Evolutionary conservation across 2,329 filamentous ascomycete genomes (phyloP).

Genomic region (Mollisia scopiformis): DNA sequence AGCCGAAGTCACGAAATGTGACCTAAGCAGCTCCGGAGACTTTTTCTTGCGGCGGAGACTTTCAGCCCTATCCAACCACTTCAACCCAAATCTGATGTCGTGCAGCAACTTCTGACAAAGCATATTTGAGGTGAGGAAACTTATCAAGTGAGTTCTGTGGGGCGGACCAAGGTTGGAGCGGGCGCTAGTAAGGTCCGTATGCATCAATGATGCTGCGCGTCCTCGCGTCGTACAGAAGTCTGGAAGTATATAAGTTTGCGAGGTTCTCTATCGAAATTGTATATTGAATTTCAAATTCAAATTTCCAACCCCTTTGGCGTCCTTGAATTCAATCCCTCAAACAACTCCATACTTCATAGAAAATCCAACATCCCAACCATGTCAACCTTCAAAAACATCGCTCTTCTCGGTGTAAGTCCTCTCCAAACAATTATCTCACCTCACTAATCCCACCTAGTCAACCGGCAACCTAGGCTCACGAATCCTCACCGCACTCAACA

Average conservation of each 20-base stretch:
- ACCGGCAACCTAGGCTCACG: slow-evolving; percentile 20
- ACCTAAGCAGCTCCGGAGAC: not conserved
- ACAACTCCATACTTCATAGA: not conserved
- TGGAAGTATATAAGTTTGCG: not conserved
- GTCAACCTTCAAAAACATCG: slow-evolving; percentile 17
- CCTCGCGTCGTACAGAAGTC: no score
- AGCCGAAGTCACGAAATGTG: not conserved
- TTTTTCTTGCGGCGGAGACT: not conserved
- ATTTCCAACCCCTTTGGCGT: no score
- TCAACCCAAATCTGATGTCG: no score
- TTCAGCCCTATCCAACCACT: not conserved
- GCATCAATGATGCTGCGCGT: no score
- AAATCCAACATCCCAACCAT: not conserved
- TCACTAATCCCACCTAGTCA: slow-evolving; percentile 4
- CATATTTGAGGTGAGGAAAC: not conserved
- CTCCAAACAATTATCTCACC: not conserved
- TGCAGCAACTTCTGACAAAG: not conserved
- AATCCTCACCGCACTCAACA: slow-evolving; percentile 18
- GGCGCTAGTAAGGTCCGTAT: no score
- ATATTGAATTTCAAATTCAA: not conserved
- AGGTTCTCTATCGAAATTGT: no score
- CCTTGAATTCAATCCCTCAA: no score
- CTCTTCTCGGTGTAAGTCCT: slow-evolving; percentile 15
- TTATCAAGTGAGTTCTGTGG: no score
- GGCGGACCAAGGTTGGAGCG: no score